A percentile compares a stretch with the other conserved stretches of the same genome.
phyloP scores from a whole-genome alignment of 2,329 filamentous ascomycete species.

The Pseudocercospora vitis region DNA sequence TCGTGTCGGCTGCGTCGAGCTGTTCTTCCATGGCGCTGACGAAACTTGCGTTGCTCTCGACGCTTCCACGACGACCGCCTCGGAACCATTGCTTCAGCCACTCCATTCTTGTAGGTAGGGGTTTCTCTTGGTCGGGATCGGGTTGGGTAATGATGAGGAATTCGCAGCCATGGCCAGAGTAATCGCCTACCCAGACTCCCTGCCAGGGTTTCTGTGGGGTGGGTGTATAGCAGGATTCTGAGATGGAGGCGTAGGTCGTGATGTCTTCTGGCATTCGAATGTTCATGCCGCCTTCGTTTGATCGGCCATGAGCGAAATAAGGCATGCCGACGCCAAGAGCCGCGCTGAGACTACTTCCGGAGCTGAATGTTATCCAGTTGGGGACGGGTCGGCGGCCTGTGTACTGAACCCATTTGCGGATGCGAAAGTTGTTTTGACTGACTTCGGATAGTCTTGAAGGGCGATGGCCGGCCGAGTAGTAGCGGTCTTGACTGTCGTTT shows the following conservation, averaged over 20 bases:
- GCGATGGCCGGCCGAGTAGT: slow-evolving; percentile 47
- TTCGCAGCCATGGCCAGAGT: slow-evolving; percentile 83
- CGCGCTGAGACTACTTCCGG: slow-evolving; percentile 25
- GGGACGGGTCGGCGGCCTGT: slow-evolving; percentile 35
- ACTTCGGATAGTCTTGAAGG: slow-evolving; percentile 59
- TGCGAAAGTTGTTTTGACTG: slow-evolving; percentile 69
- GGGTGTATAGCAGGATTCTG: slow-evolving; percentile 73
- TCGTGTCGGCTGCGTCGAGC: background rate
- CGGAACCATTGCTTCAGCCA: slow-evolving; percentile 36
- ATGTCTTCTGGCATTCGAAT: slow-evolving; percentile 54
- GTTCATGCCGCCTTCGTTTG: slow-evolving; percentile 42
- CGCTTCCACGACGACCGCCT: slow-evolving; percentile 25
- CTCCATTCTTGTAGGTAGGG: slow-evolving; percentile 42
- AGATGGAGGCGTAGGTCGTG: slow-evolving; percentile 69
- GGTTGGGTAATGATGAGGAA: slow-evolving; percentile 81
- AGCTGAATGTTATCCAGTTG: slow-evolving; percentile 30
- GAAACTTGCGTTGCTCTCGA: slow-evolving; percentile 26
- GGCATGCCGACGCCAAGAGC: slow-evolving; percentile 36
- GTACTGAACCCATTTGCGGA: slow-evolving; percentile 76
- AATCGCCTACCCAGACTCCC: slow-evolving; percentile 87
- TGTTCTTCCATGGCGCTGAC: slow-evolving; percentile 17
- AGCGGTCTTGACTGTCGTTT: slow-evolving; percentile 49
- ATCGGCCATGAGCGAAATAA: slow-evolving; percentile 28
- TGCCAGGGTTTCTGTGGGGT: slow-evolving; percentile 78
- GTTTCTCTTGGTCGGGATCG: slow-evolving; percentile 46